Conservation (phyloP, 441 rosid genomes). For the Viola pubescens region DNA sequence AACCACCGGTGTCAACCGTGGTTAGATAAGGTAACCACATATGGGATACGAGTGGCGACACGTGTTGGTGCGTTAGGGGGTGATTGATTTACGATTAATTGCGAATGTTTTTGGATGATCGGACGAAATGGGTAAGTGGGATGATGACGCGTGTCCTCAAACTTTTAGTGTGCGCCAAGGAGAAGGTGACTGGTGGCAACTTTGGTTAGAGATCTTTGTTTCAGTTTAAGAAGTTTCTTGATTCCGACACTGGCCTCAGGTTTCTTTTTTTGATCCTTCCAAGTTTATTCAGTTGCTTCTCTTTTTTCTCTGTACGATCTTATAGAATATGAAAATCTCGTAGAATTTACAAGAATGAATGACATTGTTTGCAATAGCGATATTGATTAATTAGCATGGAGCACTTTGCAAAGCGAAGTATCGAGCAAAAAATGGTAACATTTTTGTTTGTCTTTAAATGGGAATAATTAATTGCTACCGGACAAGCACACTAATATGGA, state of each 20-base stretch:
- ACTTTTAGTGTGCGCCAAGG: conserved; percentile 10
- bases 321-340: too few species aligned
- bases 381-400: too few species aligned
- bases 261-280: too few species aligned
- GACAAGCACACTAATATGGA: too few species aligned
- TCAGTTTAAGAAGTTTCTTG: conserved; percentile 25
- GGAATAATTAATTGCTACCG: too few species aligned
- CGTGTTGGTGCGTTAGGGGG: conserved; percentile 26
- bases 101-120: not conserved
- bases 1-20: conserved; percentile 5
- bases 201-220: not conserved
- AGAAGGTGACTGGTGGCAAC: conserved; percentile 21
- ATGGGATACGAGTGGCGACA: conserved; percentile 26
- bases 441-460: too few species aligned
- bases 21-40: not conserved
- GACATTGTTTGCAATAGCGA: too few species aligned
- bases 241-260: not conserved
- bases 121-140: not conserved
- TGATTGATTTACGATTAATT: conserved; percentile 3
- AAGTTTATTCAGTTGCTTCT: too few species aligned
- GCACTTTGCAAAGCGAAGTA: too few species aligned
- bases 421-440: too few species aligned
- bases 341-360: too few species aligned
- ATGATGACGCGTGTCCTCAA: conserved; percentile 19
- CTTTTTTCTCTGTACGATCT: too few species aligned